These are phyloP conservation scores for Amauroascus verrucosus DNA, from an alignment of 2,329 filamentous ascomycete species.

Conservation along the genomic window DNA sequence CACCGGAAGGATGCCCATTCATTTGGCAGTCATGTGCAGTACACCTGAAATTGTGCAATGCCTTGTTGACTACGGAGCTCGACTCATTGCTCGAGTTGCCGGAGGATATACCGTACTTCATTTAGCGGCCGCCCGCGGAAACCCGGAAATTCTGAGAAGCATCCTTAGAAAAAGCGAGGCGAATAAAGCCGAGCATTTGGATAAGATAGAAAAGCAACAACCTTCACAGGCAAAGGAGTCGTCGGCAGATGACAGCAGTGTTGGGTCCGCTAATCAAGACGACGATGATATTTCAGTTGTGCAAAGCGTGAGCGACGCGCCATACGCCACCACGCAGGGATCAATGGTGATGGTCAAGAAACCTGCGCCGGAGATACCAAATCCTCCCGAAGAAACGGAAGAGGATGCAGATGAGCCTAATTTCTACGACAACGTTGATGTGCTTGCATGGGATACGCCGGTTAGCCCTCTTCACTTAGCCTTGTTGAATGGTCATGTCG, in stretches of 20 bases:
- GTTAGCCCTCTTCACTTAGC: conserved; percentile 69
- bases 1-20: conserved; percentile 67
- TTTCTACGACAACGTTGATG: conserved; percentile 61
- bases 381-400: conserved; percentile 21
- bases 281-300: conserved; percentile 22
- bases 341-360: conserved; percentile 58
- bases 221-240: conserved; percentile 41
- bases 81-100: conserved; percentile 62
- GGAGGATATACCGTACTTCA: conserved; percentile 79
- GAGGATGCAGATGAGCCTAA: conserved; percentile 47
- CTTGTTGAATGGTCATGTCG: conserved; percentile 60
- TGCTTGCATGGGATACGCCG: conserved; percentile 67
- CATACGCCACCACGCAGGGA: conserved; percentile 48
- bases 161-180: conserved; percentile 47
- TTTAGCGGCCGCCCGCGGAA: conserved; percentile 61
- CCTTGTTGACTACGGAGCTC: conserved; percentile 61
- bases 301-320: conserved; percentile 32
- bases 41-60: conserved; percentile 59
- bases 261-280: conserved; percentile 8
- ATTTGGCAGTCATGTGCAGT: conserved; percentile 61
- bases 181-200: conserved; percentile 45
- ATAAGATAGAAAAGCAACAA: conserved; percentile 7
- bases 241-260: conserved; percentile 13
- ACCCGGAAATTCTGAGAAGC: conserved; percentile 57
- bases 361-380: not conserved